A percentile compares a stretch with the other conserved stretches of the same genome.
Conservation (phyloP, 495 filamentous ascomycete genomes). For the Xylaria cubensis region DNA sequence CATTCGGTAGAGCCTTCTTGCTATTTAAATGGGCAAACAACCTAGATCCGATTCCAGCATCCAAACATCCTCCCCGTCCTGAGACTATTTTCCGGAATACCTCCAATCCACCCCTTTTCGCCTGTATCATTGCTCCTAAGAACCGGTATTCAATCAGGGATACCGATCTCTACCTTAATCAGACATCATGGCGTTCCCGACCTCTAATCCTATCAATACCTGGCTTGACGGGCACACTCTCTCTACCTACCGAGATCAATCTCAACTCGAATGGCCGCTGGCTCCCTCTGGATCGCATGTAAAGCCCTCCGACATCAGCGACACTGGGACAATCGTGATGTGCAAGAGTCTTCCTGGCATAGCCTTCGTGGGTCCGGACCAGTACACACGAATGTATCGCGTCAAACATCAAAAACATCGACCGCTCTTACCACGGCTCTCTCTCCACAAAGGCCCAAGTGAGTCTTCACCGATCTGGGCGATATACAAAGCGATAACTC, state of each 20-base stretch:
- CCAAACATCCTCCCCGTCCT: not conserved
- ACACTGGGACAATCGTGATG: not conserved
- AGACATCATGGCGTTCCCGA: not conserved
- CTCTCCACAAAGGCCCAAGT: slow-evolving; percentile 13
- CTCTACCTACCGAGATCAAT: not conserved
- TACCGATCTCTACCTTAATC: not conserved
- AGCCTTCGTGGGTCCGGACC: slow-evolving; percentile 17
- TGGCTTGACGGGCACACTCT: slow-evolving; percentile 7
- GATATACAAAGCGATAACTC: slow-evolving; percentile 8
- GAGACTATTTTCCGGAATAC: not conserved
- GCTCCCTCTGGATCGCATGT: not conserved
- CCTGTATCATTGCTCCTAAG: not conserved
- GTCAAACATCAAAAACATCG: slow-evolving; percentile 13
- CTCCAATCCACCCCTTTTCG: not conserved
- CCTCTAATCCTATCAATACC: not conserved
- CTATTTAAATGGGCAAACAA: not conserved
- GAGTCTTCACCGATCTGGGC: slow-evolving; percentile 20
- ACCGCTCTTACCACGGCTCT: slow-evolving; percentile 11
- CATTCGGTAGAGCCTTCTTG: not conserved
- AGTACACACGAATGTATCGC: slow-evolving; percentile 10
- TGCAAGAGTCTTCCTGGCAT: slow-evolving; percentile 20
- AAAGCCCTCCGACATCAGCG: not conserved
- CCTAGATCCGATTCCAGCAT: not conserved
- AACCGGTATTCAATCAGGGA: not conserved
- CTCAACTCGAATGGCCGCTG: slow-evolving; percentile 11